These are phyloP conservation scores for Umbellularia californica DNA, from an alignment of 164 flowering plant species.

Conservation along the genomic window DNA sequence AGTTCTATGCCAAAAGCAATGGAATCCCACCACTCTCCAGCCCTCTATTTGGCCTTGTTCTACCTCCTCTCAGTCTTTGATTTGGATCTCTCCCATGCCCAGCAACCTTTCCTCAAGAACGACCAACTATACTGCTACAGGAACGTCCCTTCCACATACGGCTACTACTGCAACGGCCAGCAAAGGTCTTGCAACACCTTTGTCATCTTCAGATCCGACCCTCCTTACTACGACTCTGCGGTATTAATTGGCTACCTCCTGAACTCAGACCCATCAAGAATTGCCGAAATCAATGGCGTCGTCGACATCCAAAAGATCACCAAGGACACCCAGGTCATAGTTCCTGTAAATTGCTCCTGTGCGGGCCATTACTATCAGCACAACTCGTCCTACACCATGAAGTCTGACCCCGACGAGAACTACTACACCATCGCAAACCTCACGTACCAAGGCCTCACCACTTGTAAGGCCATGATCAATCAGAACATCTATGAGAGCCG, in stretches of 20 bases:
- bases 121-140: slow-evolving; percentile 41
- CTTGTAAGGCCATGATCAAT: slow-evolving; percentile 57
- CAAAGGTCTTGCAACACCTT: slow-evolving; percentile 42
- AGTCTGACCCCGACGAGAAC: slow-evolving; percentile 7
- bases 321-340: slow-evolving; percentile 38
- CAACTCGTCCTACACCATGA: slow-evolving; percentile 38
- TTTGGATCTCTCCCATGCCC: slow-evolving; percentile 19
- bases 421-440: slow-evolving; percentile 40
- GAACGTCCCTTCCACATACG: slow-evolving; percentile 24
- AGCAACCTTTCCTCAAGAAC: slow-evolving; percentile 47
- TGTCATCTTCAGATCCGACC: slow-evolving; percentile 49
- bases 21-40: background rate
- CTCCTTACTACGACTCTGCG: slow-evolving; percentile 35
- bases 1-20: too few species aligned
- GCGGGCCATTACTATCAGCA: slow-evolving; percentile 52
- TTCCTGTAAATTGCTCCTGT: slow-evolving; percentile 70
- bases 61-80: slow-evolving; percentile 3
- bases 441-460: slow-evolving; percentile 58
- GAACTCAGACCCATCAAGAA: slow-evolving; percentile 33
- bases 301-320: slow-evolving; percentile 21
- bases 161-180: slow-evolving; percentile 42
- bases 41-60: background rate
- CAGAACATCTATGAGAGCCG: slow-evolving; percentile 20
- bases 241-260: slow-evolving; percentile 47
- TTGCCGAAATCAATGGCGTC: slow-evolving; percentile 45